A percentile compares a stretch with the other conserved stretches of the same genome.
These are phyloP conservation scores for Prunus kanzakura DNA, from an alignment of 306 rosid species.

Conservation along the genomic window DNA sequence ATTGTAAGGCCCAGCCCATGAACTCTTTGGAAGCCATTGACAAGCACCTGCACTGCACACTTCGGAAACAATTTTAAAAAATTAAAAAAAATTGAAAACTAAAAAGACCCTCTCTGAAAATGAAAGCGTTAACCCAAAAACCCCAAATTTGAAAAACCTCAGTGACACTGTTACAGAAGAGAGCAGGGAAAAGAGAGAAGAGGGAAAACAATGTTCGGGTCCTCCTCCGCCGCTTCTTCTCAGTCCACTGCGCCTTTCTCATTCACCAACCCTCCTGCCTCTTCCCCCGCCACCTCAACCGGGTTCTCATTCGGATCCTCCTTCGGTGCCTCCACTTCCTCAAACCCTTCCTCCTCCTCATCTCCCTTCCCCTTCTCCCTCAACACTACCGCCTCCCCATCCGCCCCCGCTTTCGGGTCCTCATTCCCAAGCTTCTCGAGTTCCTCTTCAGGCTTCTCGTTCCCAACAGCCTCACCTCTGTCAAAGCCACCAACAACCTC, in stretches of 20 bases:
- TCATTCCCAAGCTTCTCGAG: constrained; percentile 36
- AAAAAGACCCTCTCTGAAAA: no score
- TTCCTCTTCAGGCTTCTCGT: constrained; percentile 37
- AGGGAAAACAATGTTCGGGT: background rate
- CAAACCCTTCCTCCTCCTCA: constrained; percentile 39
- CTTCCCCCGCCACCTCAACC: constrained; percentile 26
- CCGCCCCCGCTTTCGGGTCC: constrained; percentile 15
- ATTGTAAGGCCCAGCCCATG: no score
- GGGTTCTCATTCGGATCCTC: constrained; percentile 23
- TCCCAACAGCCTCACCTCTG: constrained; percentile 28
- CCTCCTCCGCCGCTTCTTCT: constrained; percentile 20
- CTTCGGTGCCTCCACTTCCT: constrained; percentile 21
- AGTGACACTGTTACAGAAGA: no score
- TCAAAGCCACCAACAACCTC: constrained; percentile 33
- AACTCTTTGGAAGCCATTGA: no score
- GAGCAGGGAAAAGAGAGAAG: no score
- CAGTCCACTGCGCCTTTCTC: constrained; percentile 36
- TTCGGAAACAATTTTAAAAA: no score
- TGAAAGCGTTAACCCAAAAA: no score
- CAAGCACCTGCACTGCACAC: no score
- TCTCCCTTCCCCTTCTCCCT: constrained; percentile 26
- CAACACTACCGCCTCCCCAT: background rate
- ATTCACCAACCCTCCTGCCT: constrained; percentile 20
- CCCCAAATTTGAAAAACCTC: no score
- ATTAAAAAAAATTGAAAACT: no score